phyloP scores from a whole-genome alignment of 2,329 filamentous ascomycete species.

The Akanthomyces lecanii region DNA sequence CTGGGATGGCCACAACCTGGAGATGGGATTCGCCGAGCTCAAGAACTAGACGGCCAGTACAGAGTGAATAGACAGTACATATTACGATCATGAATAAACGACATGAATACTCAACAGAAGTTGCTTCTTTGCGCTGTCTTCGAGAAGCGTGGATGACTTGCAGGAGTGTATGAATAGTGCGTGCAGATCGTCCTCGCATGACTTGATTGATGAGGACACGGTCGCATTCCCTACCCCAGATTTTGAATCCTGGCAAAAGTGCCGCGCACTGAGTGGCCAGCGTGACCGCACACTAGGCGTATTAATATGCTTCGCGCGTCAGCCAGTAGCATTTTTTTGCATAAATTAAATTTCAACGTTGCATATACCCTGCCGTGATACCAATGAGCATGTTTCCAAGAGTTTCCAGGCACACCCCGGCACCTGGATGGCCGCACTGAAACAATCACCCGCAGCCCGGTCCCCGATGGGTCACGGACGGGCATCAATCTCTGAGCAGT shows the following conservation, averaged over 20 bases:
- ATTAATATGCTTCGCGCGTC: background rate
- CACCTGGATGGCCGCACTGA: constrained; percentile 10
- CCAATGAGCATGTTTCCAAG: constrained; percentile 1
- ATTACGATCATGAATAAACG: background rate
- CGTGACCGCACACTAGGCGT: background rate
- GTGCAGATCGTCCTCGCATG: too few relatives aligned
- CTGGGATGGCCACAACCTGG: constrained; percentile 28
- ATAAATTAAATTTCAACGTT: constrained; percentile 6
- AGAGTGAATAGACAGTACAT: background rate
- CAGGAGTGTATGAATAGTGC: too few relatives aligned
- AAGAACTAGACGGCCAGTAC: constrained; percentile 7
- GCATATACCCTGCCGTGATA: background rate
- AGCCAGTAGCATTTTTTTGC: background rate
- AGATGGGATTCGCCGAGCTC: constrained; percentile 25
- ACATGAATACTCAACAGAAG: background rate
- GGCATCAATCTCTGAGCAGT: background rate
- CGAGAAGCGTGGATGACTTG: too few relatives aligned
- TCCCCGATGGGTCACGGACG: background rate
- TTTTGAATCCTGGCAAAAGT: background rate
- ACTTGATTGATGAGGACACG: background rate
- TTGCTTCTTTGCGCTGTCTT: too few relatives aligned
- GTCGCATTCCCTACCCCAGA: background rate
- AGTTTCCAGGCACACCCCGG: background rate
- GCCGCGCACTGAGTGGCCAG: background rate
- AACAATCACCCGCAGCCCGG: background rate